phyloP scores from a whole-genome alignment of 805 yeast species.

The Candida ulmi region DNA sequence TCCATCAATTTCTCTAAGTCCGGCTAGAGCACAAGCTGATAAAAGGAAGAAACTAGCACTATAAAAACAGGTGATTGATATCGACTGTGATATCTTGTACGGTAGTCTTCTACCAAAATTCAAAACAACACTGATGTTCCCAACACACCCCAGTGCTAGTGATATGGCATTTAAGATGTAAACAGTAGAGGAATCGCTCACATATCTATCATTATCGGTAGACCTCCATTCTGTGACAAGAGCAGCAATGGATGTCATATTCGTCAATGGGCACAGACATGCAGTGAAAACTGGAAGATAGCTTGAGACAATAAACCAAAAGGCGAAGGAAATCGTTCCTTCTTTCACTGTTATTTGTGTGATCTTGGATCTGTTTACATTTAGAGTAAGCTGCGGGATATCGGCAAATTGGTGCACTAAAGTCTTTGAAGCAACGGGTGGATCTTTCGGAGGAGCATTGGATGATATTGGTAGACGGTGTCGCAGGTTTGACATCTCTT shows the following conservation, averaged over 20 bases:
- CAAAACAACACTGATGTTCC: slow-evolving; percentile 63
- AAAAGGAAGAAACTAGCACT: slow-evolving; percentile 51
- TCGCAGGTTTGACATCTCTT: too few relatives aligned
- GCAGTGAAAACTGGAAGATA: slow-evolving; percentile 74
- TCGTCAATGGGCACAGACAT: slow-evolving; percentile 74
- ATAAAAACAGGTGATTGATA: slow-evolving; percentile 62
- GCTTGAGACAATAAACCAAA: slow-evolving; percentile 64
- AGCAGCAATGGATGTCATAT: slow-evolving; percentile 67
- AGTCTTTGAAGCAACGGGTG: not conserved
- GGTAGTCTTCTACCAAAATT: slow-evolving; percentile 58
- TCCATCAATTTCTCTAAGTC: slow-evolving; percentile 24
- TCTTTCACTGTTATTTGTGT: slow-evolving; percentile 10
- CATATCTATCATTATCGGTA: slow-evolving; percentile 20
- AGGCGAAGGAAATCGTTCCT: slow-evolving; percentile 14
- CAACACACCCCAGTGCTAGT: slow-evolving; percentile 56
- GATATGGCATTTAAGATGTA: slow-evolving; percentile 57
- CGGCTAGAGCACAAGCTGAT: slow-evolving; percentile 38
- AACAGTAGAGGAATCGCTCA: slow-evolving; percentile 36
- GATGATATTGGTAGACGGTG: too few relatives aligned
- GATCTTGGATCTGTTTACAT: slow-evolving; percentile 13
- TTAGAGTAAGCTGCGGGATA: slow-evolving; percentile 14
- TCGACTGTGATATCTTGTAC: slow-evolving; percentile 55
- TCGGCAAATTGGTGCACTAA: not conserved
- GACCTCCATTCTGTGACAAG: slow-evolving; percentile 64
- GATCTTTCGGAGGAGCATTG: too few relatives aligned